phyloP scores from a whole-genome alignment of 331 rosid species.

The Spiraea crenata region DNA sequence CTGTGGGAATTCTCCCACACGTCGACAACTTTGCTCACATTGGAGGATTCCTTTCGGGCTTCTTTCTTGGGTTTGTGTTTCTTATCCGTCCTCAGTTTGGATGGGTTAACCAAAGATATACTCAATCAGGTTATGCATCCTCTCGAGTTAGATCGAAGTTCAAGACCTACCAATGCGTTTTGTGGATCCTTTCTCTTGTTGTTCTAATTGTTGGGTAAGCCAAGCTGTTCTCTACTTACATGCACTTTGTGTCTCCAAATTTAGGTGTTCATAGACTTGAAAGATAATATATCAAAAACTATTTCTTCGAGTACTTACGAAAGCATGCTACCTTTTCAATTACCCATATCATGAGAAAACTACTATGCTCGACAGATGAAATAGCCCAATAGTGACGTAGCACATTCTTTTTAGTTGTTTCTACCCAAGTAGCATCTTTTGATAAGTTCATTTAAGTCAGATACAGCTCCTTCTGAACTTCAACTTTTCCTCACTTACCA shows the following conservation, averaged over 20 bases:
- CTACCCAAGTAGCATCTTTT: background rate
- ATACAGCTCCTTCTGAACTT: background rate
- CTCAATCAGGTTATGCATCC: conserved; percentile 40
- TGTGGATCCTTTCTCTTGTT: conserved; percentile 49
- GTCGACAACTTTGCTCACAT: conserved; percentile 97
- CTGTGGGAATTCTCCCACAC: conserved; percentile 89
- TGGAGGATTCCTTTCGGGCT: conserved; percentile 89
- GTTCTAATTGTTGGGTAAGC: conserved; percentile 50
- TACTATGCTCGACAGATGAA: background rate
- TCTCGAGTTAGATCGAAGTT: conserved; percentile 51
- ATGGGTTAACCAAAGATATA: conserved; percentile 79
- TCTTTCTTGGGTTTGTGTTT: conserved; percentile 91
- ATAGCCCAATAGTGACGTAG: background rate
- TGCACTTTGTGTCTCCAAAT: conserved; percentile 11
- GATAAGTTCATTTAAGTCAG: background rate
- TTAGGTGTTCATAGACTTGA: conserved; percentile 5
- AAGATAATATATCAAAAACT: background rate
- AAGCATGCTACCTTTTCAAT: background rate
- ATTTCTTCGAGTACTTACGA: background rate
- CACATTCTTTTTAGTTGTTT: conserved; percentile 3
- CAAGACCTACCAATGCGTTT: conserved; percentile 77
- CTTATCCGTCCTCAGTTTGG: conserved; percentile 92
- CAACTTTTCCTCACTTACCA: background rate
- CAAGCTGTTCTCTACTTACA: background rate
- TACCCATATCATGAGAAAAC: background rate